Base-by-base conservation (phyloP, 2,329 filamentous ascomycete genomes). In the Aspergillus persii region DNA sequence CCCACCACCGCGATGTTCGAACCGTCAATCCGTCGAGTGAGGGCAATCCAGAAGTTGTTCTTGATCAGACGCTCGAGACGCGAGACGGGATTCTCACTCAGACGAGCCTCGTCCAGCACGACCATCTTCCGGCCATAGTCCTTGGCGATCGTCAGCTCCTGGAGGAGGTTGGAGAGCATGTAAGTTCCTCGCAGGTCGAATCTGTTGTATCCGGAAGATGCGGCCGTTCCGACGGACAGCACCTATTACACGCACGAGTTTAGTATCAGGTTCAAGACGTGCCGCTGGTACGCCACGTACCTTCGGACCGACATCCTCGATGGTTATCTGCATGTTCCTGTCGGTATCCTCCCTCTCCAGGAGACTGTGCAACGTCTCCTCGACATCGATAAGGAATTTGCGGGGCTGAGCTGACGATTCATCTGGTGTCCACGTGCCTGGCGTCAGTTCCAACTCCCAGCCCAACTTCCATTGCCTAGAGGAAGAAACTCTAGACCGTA, bases 141-240 rank as follows among this genome's bases (percentile, higher is more conserved):
- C 80, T 96, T 89, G 64, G 95, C 95, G 66, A 98, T 84, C 1
- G 90, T 95, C 65, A 99, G 84, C 78, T 99, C 95, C 77, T 99
- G 95, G 46, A 98, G 83, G 50, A 98, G 86, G 74, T 98, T 99
- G 63, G 94, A 96, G 60, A 99, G 85, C 89, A 96, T 96, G 77
- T 99, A 99, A 33, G 92, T 98, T 69, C 95, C 95, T 65, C 94
- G 90, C 62, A 99, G 86, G 72, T 98, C 93, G 75, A 94, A 92
- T 63, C 88, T 87, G 71, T 93, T 94, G 79, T 90, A 86, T 47
- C 93, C 94, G 66, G 90, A 91, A 39, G 93, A 97, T 26, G 86
- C 89, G 30, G 90, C 89, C 3, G 94, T 97, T 64, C 92, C 90
- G 41, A 98, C 81, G 41, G 90, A 89, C 56, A 97, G 84, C 50